These are phyloP conservation scores for Podospora pseudoanserina DNA, from an alignment of 495 filamentous ascomycete species.

Conservation along the genomic window DNA sequence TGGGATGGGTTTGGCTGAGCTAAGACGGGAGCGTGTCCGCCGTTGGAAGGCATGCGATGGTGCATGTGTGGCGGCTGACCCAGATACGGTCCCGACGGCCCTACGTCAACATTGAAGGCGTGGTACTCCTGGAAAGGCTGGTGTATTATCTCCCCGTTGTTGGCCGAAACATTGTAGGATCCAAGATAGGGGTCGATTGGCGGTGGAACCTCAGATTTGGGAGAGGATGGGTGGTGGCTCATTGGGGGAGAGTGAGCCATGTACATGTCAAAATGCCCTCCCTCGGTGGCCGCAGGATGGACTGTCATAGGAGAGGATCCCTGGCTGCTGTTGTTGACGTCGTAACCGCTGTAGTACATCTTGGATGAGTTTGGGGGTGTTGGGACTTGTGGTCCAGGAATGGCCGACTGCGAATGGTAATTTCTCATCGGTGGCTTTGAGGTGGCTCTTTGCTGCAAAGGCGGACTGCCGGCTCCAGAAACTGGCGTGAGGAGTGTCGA, in stretches of 20 bases:
- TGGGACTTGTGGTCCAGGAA: conserved; percentile 37
- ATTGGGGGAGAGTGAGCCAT: conserved; percentile 27
- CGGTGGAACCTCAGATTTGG: conserved; percentile 31
- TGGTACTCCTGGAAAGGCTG: conserved; percentile 27
- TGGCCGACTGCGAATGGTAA: conserved; percentile 31
- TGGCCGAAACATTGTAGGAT: conserved; percentile 29
- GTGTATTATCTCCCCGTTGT: conserved; percentile 26
- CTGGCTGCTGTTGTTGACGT: conserved; percentile 32
- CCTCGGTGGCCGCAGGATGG: conserved; percentile 29
- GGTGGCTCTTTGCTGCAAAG: conserved; percentile 36
- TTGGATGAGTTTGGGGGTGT: conserved; percentile 44
- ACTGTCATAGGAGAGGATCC: conserved; percentile 37
- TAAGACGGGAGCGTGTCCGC: conserved; percentile 19
- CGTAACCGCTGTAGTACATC: conserved; percentile 38
- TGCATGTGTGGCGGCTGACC: conserved; percentile 22
- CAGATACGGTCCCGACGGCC: conserved; percentile 11
- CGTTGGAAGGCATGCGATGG: conserved; percentile 27
- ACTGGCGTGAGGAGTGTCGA: conserved; percentile 46
- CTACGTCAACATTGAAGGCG: conserved; percentile 21
- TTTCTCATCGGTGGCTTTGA: conserved; percentile 32
- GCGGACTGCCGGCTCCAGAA: conserved; percentile 43
- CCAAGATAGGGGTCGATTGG: conserved; percentile 33
- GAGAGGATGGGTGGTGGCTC: conserved; percentile 30
- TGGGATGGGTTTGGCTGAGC: conserved; percentile 26
- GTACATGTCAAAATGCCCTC: conserved; percentile 32